Conservation (phyloP, 495 filamentous ascomycete genomes). For the Lophiotrema nucula region DNA sequence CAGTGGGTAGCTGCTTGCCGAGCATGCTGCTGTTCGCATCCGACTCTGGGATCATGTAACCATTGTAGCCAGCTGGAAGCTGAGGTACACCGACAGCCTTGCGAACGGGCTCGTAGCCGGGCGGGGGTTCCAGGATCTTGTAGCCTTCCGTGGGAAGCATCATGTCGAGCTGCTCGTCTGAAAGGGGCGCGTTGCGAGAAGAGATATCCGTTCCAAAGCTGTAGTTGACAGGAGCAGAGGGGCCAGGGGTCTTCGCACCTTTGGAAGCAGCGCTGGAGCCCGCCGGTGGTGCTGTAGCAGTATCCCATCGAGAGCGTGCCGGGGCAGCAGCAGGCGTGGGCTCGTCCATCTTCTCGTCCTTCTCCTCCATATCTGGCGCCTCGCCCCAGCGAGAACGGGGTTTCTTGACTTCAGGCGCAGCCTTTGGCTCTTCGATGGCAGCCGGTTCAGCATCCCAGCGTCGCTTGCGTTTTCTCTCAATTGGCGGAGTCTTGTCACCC, state of each 20-base stretch:
- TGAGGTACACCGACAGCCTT: slow-evolving; percentile 77
- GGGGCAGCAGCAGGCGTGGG: slow-evolving; percentile 38
- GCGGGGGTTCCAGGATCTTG: slow-evolving; percentile 87
- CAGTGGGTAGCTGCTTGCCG: slow-evolving; percentile 90
- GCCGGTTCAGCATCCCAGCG: slow-evolving; percentile 71
- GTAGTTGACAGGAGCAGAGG: slow-evolving; percentile 59
- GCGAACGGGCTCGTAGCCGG: slow-evolving; percentile 86
- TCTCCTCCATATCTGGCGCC: slow-evolving; percentile 46
- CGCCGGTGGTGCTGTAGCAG: slow-evolving; percentile 55
- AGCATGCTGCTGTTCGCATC: slow-evolving; percentile 69
- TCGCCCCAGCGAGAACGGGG: slow-evolving; percentile 35
- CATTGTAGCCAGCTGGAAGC: slow-evolving; percentile 62
- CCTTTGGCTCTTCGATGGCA: background rate
- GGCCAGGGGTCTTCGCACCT: slow-evolving; percentile 74
- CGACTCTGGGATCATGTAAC: slow-evolving; percentile 98
- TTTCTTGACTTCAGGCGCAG: background rate
- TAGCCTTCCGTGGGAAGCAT: slow-evolving; percentile 92
- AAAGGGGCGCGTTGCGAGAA: slow-evolving; percentile 72
- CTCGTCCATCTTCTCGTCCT: slow-evolving; percentile 47
- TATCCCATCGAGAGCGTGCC: slow-evolving; percentile 84
- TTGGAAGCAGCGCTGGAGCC: slow-evolving; percentile 37
- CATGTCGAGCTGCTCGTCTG: slow-evolving; percentile 90
- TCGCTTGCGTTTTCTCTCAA: slow-evolving; percentile 72
- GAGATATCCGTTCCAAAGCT: slow-evolving; percentile 80
- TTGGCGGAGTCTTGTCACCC: slow-evolving; percentile 26